Evolutionary conservation across 164 flowering plant genomes (phyloP), one percentile per base, ranked within the genome.

Genomic region (Umbilicus rupestris): DNA sequence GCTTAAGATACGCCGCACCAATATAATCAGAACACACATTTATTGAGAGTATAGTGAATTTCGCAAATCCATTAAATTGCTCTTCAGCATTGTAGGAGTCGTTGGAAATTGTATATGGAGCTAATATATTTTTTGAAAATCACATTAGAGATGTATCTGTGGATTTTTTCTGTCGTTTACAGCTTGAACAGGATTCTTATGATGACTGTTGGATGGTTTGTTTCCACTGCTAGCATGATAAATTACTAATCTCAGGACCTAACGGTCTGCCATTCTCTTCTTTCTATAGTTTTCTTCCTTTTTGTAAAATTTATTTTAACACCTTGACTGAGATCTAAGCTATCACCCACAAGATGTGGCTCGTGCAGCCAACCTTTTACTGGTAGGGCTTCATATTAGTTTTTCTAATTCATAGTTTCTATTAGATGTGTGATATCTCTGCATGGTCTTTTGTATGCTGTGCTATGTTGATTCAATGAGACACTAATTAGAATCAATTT

Each of bases 271-370:
- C 22, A 1, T 17, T 33, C 41, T 37, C 7, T 26, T 15, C 52
- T 14, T 16, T 46, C 35, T 22, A 26, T 7, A 62, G 3, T n/a
- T 63, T 58, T n/a, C n/a, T 63, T 49, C 28, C n/a, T 17, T 35
- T 50, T 69, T 15, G 37, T 67, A 9, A 60, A 37, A 35, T 35
- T 37, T 50, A 39, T 39, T 65, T 47, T 68, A 64, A 46, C 24
- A n/a, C 87, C 89, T 91, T 91, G 80, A 94, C 83, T 46, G 19
- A 63, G 39, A 63, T 66, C 22, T 64, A 62, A 95, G 99, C 73
- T 95, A 92, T 76, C 68, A 92, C 78, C 97, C 99, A 24, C 96
- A 92, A 66, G 99, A 95, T 83, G 85, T 92, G 66, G 74, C 90
- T 55, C 96, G 97, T 50, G 94, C 93, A 70, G 93, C 97, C 52